Conservation (phyloP, 176 grass and related monocot genomes). For the Eragrostis curvula region DNA sequence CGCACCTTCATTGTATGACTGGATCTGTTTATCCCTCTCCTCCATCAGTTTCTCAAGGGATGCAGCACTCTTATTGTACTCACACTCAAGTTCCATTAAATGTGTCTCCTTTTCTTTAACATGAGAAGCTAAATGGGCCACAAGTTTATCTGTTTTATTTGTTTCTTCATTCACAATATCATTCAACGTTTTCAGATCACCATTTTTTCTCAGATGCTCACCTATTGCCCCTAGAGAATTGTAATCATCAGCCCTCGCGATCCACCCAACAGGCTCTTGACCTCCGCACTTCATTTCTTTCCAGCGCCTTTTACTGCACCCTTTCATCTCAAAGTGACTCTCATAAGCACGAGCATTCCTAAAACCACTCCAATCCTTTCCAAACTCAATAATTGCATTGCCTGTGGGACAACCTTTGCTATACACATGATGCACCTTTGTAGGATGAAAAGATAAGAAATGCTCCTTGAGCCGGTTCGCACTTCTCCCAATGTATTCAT, state of each 20-base stretch:
- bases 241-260: slow-evolving; percentile 59
- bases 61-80: slow-evolving; percentile 39
- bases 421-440: slow-evolving; percentile 61
- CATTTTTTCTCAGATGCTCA: slow-evolving; percentile 57
- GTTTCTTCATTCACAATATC: slow-evolving; percentile 48
- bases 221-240: slow-evolving; percentile 51
- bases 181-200: slow-evolving; percentile 54
- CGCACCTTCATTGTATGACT: slow-evolving; percentile 58
- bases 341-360: slow-evolving; percentile 61
- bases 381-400: slow-evolving; percentile 67
- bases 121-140: slow-evolving; percentile 47
- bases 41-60: slow-evolving; percentile 53
- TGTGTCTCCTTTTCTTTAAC: slow-evolving; percentile 52
- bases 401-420: slow-evolving; percentile 44
- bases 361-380: slow-evolving; percentile 59
- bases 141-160: slow-evolving; percentile 48
- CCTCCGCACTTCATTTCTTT: slow-evolving; percentile 36
- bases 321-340: slow-evolving; percentile 46
- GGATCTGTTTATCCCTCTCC: slow-evolving; percentile 37
- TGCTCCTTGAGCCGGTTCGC: slow-evolving; percentile 69
- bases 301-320: slow-evolving; percentile 44
- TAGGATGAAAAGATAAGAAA: slow-evolving; percentile 48
- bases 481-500: slow-evolving; percentile 58
- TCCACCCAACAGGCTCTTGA: slow-evolving; percentile 56
- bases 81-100: slow-evolving; percentile 42